Evolutionary conservation across 2,329 filamentous ascomycete genomes (phyloP), one percentile per base, ranked within the genome.

Genomic region (Hypomyces perniciosus): DNA sequence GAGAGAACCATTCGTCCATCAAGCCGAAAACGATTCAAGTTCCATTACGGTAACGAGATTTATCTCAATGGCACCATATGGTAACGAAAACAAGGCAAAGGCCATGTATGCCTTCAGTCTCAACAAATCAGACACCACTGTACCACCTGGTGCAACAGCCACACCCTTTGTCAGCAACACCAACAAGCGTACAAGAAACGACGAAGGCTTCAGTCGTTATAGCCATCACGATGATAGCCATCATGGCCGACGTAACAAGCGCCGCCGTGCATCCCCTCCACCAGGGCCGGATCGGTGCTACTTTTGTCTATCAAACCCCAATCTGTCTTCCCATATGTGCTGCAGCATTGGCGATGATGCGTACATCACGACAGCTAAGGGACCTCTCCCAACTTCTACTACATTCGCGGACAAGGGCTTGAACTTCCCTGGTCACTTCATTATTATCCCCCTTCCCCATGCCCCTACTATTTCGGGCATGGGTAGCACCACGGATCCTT

Each of bases 291-390:
- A 85, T 47, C 80, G 86, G 61, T 99, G 93, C 71, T 99, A 93
- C 75, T 97, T 99, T 73, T 99, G 93, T 65, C 78, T 99, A 8
- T 91, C 89, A 5, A 96, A 95, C 66, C 83, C 87, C 5, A 86
- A 86, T 54, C 75, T 93, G 41, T 86, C 88, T 47, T 86, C 85
- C 1, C 92, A 99, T 69, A 86, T 99, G 68, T 86, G 96, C 61
- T 86, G 87, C 57, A 90, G 87, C 28, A 92, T 99, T 56, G 93
- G 88, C 48, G 84, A 90, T 13, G 87, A 95, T 54, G 79, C 84
- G 48, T 97, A 97, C 67, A 71, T 97, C 49, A 95, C 93, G 29
- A 93, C 87, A 27, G 90, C 93, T 53, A 96, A 96, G 67, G 93
- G 93, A 0, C 91, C 93, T 5, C 76, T 99, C 1, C 85, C 88